Base-by-base conservation (phyloP, 805 yeast species). In the Wickerhamiella nectarea region DNA sequence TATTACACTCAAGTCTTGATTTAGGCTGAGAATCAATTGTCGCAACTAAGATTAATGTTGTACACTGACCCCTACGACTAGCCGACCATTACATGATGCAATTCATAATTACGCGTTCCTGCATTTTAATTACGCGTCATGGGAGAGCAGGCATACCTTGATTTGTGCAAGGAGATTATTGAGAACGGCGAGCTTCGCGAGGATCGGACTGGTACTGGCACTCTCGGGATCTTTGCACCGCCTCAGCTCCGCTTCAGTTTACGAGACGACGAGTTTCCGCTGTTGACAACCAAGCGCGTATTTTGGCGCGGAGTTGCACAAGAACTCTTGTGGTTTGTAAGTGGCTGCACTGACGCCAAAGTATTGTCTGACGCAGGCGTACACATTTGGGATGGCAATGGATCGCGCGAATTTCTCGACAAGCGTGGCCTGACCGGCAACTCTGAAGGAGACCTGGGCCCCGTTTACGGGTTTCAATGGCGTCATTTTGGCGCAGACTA, bases 401-500 rank as follows among this genome's bases (percentile, higher is more conserved):
- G 97, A 9, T 82, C 94, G 29, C 70, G 96, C 48, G 95, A 85
- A 61, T 91, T 75, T 59, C 67, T 91, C 44, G 96, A 91, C 59
- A 71, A 75, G 3, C 64, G 86, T 29, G 98, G 97, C 0, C 70
- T 91, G 37, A 70, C 71, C 0, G 69, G 81, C 47, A 76, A 95
- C 58, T 69, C 86, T 47, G 95, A 76, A 54, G 97, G 97, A 44
- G 99, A 91, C 63, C 63, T 91, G 53, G 99, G 99, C 1, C 98
- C 99, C 1, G 96, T 91, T 2, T 91, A 91, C 60, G 99, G 99
- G 0, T 91, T 91, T 65, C 99, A 91, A 63, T 91, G 99, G 99
- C 76, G 99, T 56, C 98, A 91, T 63, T 91, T 91, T 61, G 98
- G 98, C 36, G 98, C 99, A 4, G 76, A 82, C 52, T 91, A 91